Conservation (phyloP, 805 yeast species). For the Candida hispaniensis region DNA sequence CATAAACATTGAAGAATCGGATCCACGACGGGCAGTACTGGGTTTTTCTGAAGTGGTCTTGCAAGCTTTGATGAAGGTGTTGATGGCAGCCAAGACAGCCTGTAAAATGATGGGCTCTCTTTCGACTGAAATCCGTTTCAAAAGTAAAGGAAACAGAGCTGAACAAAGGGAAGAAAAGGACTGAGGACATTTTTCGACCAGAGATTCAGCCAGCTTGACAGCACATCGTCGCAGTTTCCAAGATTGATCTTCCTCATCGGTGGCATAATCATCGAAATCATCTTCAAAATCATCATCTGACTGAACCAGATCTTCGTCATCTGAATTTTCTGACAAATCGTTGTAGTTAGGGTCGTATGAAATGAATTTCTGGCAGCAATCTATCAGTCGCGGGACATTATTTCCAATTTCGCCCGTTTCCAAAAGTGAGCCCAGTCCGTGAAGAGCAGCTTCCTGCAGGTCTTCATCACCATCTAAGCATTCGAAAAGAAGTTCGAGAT, state of each 20-base stretch:
- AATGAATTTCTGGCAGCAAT: conserved; percentile 28
- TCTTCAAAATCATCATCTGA: conserved; percentile 28
- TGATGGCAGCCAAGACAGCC: conserved; percentile 39
- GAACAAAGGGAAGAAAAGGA: conserved; percentile 27
- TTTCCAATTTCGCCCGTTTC: conserved; percentile 32
- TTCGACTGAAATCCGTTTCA: conserved; percentile 28
- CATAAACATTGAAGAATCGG: conserved; percentile 23
- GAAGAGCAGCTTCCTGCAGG: conserved; percentile 41
- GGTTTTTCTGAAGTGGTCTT: no score
- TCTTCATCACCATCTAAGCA: conserved; percentile 35
- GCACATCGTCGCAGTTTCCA: conserved; percentile 56
- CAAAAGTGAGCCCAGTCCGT: conserved; percentile 33
- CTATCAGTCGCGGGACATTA: conserved; percentile 25
- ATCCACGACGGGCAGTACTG: conserved; percentile 24
- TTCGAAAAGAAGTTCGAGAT: conserved; percentile 18
- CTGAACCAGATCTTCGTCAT: conserved; percentile 31
- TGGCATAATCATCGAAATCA: conserved; percentile 29
- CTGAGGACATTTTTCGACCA: conserved; percentile 33
- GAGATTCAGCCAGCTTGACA: conserved; percentile 33
- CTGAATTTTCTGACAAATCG: conserved; percentile 27
- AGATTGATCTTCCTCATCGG: conserved; percentile 41
- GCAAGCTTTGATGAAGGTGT: conserved; percentile 31
- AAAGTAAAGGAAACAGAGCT: conserved; percentile 34
- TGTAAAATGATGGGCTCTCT: conserved; percentile 38
- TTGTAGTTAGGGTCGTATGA: conserved; percentile 39